These are phyloP conservation scores for Talaromyces sp. DNA, from an alignment of 2,329 filamentous ascomycete species.

Conservation along the genomic window DNA sequence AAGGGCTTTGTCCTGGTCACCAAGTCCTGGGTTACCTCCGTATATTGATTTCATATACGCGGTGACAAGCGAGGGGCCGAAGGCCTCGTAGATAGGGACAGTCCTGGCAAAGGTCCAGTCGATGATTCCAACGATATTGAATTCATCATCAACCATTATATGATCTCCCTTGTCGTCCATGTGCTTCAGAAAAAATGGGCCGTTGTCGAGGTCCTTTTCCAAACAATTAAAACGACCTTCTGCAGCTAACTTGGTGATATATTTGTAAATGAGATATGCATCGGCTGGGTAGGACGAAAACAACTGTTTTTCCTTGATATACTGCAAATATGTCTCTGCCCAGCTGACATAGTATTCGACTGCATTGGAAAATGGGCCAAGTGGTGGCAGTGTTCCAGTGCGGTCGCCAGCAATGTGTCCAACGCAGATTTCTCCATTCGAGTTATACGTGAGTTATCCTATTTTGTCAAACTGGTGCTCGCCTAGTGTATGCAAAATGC, in stretches of 20 bases:
- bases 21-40: background rate
- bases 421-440: background rate
- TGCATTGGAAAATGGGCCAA: constrained; percentile 2
- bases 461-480: background rate
- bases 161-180: background rate
- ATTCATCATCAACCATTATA: background rate
- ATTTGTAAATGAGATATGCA: constrained; percentile 6
- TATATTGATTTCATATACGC: constrained; percentile 1
- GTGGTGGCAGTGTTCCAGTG: constrained; percentile 4
- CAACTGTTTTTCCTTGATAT: constrained; percentile 3
- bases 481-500: constrained; percentile 2
- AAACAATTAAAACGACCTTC: constrained; percentile 3
- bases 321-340: constrained; percentile 4
- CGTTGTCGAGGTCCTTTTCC: background rate
- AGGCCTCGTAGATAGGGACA: constrained; percentile 7
- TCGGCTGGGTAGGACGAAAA: constrained; percentile 1
- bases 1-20: background rate
- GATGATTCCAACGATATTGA: background rate
- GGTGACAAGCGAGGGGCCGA: constrained; percentile 8
- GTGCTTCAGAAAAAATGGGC: background rate
- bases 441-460: background rate
- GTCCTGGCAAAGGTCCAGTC: constrained; percentile 1
- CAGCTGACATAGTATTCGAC: background rate
- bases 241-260: background rate
- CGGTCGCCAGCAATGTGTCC: constrained; percentile 9